phyloP scores from a whole-genome alignment of 768 basidiomycete genomes.

The Cantharellus anzutake region DNA sequence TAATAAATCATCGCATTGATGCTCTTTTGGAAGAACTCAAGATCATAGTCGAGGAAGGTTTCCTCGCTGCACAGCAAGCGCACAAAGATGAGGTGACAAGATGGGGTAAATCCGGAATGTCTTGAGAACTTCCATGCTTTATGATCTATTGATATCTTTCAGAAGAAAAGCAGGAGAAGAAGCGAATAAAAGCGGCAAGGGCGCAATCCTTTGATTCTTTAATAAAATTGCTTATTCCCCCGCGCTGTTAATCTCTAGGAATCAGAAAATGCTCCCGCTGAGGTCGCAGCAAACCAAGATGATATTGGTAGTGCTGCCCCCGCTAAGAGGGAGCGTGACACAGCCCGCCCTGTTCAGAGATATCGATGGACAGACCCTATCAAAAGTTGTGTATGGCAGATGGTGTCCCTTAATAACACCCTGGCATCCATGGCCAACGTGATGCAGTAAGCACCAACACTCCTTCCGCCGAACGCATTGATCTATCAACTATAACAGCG shows the following conservation, averaged over 20 bases:
- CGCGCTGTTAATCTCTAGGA: neutral
- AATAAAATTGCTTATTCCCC: neutral
- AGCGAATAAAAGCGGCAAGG: slow-evolving; percentile 14
- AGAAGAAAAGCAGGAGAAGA: slow-evolving; percentile 30
- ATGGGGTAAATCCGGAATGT: slow-evolving; percentile 35
- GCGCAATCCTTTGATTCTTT: slow-evolving; percentile 16
- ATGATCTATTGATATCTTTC: neutral
- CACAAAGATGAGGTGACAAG: slow-evolving; percentile 45
- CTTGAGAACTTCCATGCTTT: neutral
- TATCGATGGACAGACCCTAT: slow-evolving; percentile 65
- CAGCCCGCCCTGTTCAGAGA: slow-evolving; percentile 52
- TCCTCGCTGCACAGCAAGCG: slow-evolving; percentile 50
- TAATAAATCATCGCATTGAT: slow-evolving; percentile 44
- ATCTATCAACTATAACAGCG: neutral
- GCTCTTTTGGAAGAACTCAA: slow-evolving; percentile 44
- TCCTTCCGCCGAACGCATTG: neutral
- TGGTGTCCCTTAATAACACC: slow-evolving; percentile 68
- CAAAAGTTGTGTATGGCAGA: slow-evolving; percentile 62
- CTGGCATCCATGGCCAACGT: slow-evolving; percentile 35
- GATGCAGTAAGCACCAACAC: slow-evolving; percentile 15
- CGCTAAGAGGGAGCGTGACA: slow-evolving; percentile 14
- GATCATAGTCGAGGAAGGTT: slow-evolving; percentile 41
- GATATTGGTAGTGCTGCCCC: too few species aligned
- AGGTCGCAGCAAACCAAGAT: too few species aligned
- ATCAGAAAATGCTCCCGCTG: neutral